These are phyloP conservation scores for Xylariomycetidae sp. DNA, from an alignment of 2,329 filamentous ascomycete genomes.

Conservation along the genomic window DNA sequence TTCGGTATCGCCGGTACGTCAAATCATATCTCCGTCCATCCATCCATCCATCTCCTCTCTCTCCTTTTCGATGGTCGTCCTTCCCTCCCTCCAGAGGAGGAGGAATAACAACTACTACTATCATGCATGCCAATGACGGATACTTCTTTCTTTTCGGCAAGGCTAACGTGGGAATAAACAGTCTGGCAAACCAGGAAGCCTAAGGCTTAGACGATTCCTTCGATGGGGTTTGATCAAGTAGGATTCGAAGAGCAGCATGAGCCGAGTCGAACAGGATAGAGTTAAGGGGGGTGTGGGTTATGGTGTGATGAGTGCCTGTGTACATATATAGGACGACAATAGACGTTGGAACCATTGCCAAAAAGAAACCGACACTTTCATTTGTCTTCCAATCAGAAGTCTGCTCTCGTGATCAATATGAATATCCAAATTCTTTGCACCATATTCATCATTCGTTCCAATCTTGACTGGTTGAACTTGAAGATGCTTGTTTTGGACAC, in stretches of 20 bases:
- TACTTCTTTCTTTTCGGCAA: too few species aligned
- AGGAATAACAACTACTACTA: too few species aligned
- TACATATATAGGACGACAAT: conserved; percentile 25
- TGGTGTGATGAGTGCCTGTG: conserved; percentile 1
- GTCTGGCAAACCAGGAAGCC: conserved; percentile 49
- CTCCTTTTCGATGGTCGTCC: background rate
- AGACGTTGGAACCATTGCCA: conserved; percentile 16
- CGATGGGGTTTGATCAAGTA: conserved; percentile 2
- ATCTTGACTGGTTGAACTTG: too few species aligned
- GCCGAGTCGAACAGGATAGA: background rate
- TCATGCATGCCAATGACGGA: too few species aligned
- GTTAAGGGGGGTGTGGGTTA: background rate
- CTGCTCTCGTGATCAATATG: too few species aligned
- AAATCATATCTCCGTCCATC: conserved; percentile 7
- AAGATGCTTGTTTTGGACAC: too few species aligned
- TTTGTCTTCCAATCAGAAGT: too few species aligned
- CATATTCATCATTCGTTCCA: too few species aligned
- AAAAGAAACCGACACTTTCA: conserved; percentile 4
- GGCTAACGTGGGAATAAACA: too few species aligned
- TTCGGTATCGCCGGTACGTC: conserved; percentile 60
- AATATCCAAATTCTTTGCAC: too few species aligned
- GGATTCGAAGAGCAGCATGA: background rate
- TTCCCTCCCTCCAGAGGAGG: too few species aligned
- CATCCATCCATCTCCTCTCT: conserved; percentile 1
- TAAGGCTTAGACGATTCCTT: conserved; percentile 30